Evolutionary conservation across 73 alveolate genomes (phyloP).

Genomic region (Stentor coeruleus): DNA sequence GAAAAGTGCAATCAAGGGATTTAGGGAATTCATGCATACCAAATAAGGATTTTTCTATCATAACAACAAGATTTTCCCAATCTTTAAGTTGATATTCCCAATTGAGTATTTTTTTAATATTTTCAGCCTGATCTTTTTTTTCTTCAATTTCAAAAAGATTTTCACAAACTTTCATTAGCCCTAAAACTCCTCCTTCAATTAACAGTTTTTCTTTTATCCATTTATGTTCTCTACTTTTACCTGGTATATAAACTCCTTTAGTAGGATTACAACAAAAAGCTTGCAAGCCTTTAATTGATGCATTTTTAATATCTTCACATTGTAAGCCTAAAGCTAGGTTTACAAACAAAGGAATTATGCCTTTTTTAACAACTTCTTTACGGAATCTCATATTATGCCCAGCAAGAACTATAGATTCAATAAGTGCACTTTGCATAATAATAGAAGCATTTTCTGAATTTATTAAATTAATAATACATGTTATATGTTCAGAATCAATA

Average conservation of each 20-base stretch:
- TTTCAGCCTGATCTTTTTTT: too few species aligned
- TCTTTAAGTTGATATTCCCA: too few species aligned
- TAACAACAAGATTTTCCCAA: too few species aligned
- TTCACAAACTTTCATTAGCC: too few species aligned
- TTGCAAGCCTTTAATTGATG: background rate
- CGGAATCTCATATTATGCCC: background rate
- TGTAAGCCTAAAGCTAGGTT: background rate
- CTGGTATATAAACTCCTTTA: background rate
- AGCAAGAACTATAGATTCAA: background rate
- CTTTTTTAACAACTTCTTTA: background rate
- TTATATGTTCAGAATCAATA: too few species aligned
- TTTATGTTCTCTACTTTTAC: background rate
- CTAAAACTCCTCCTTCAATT: background rate
- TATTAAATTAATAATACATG: too few species aligned
- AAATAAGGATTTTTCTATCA: too few species aligned
- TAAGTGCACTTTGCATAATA: background rate
- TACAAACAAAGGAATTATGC: background rate
- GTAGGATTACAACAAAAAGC: background rate
- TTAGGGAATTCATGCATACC: too few species aligned
- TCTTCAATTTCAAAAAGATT: constrained; percentile 51
- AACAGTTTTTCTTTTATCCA: background rate
- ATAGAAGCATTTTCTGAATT: background rate
- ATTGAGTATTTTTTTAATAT: too few species aligned
- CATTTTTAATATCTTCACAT: background rate
- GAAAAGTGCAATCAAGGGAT: too few species aligned